A percentile compares a stretch with the other conserved stretches of the same genome.
Evolutionary conservation across 495 filamentous ascomycete genomes (phyloP).

Genomic region (Jackrogersella multiformis): DNA sequence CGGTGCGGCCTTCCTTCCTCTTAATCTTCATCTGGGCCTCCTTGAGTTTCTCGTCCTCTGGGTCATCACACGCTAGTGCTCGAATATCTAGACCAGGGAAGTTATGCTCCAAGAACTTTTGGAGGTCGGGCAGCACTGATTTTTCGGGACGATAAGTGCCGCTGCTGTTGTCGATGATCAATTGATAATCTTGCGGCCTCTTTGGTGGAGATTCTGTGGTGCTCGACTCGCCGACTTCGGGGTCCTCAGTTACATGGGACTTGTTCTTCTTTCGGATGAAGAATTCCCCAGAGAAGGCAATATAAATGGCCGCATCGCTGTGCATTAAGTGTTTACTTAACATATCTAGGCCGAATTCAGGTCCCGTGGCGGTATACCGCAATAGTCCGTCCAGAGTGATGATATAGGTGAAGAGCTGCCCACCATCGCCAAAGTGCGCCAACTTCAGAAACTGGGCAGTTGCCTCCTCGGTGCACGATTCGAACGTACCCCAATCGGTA

Average conservation of each 20-base stretch:
- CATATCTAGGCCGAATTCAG: conserved; percentile 92
- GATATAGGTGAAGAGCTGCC: conserved; percentile 90
- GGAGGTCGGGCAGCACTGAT: conserved; percentile 72
- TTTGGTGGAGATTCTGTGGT: conserved; percentile 53
- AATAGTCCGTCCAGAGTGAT: conserved; percentile 85
- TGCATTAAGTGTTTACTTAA: conserved; percentile 96
- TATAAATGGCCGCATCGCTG: conserved; percentile 86
- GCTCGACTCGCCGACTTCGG: conserved; percentile 35
- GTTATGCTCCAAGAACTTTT: conserved; percentile 71
- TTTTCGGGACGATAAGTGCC: conserved; percentile 92
- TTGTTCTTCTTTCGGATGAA: conserved; percentile 74
- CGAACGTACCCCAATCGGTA: conserved; percentile 71
- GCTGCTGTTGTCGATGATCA: conserved; percentile 94
- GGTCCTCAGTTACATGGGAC: conserved; percentile 27
- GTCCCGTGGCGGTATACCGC: conserved; percentile 93
- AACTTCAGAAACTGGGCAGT: conserved; percentile 84
- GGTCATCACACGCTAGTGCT: conserved; percentile 76
- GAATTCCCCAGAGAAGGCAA: conserved; percentile 93
- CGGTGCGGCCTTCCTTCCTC: conserved; percentile 66
- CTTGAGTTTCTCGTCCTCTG: conserved; percentile 66
- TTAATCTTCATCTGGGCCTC: conserved; percentile 60
- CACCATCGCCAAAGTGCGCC: conserved; percentile 83
- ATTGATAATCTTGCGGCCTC: conserved; percentile 77
- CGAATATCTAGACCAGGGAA: conserved; percentile 78
- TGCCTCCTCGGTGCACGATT: conserved; percentile 65